These are phyloP conservation scores for Populus nigra DNA, from an alignment of 345 rosid genomes.

Conservation along the genomic window DNA sequence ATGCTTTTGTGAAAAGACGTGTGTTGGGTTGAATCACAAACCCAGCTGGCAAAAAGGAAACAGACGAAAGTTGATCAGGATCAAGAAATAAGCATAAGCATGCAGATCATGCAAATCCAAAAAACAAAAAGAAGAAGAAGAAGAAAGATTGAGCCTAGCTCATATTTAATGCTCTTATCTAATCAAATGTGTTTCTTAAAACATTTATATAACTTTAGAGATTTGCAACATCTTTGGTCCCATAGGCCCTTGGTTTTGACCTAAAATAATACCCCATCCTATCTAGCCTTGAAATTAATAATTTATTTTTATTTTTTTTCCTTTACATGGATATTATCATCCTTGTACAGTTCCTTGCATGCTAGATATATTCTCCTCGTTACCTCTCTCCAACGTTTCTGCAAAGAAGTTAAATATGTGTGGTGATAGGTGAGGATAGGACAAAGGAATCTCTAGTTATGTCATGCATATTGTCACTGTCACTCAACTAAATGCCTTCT, in stretches of 20 bases:
- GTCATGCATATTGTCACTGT: not conserved
- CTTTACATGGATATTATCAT: not conserved
- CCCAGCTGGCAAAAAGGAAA: slow-evolving; percentile 21
- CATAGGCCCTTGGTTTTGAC: slow-evolving; percentile 12
- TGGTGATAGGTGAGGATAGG: slow-evolving; percentile 26
- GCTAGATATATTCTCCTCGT: too few species aligned
- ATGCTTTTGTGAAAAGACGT: slow-evolving; percentile 27
- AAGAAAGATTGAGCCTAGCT: not conserved
- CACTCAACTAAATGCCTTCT: not conserved
- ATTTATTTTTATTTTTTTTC: too few species aligned
- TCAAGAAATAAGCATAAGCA: slow-evolving; percentile 6
- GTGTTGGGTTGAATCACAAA: slow-evolving; percentile 17
- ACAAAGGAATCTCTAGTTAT: slow-evolving; percentile 24
- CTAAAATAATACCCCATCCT: not conserved
- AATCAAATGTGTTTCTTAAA: not conserved
- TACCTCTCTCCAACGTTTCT: not conserved
- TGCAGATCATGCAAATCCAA: slow-evolving; percentile 23
- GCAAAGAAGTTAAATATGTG: not conserved
- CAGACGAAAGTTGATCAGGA: slow-evolving; percentile 2
- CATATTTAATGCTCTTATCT: not conserved
- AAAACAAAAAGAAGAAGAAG: not conserved
- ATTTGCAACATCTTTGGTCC: not conserved
- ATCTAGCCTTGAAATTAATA: too few species aligned
- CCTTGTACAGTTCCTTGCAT: too few species aligned
- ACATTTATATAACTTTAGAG: not conserved